Evolutionary conservation across 371 early-diverging fungal genomes (phyloP).

Genomic region (Rhizopus delemar): DNA sequence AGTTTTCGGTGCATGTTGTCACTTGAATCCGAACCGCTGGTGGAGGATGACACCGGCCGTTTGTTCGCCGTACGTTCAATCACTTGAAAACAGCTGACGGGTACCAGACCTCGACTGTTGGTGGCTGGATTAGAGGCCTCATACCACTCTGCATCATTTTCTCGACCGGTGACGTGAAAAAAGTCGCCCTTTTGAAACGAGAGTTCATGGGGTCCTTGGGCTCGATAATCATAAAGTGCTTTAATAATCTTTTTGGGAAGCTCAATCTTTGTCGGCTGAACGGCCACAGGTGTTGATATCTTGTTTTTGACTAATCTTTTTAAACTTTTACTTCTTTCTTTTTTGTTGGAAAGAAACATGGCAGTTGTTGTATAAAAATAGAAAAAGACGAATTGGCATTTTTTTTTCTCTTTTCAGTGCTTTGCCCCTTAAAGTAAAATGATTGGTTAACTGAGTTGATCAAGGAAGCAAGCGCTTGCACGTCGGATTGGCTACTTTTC

Average conservation of each 20-base stretch:
- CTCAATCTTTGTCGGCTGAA: constrained; percentile 22
- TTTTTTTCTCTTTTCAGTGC: constrained; percentile 3
- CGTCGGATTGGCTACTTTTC: too few relatives aligned
- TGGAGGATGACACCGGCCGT: constrained; percentile 24
- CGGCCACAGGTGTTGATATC: constrained; percentile 45
- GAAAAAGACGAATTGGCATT: constrained; percentile 2
- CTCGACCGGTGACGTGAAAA: constrained; percentile 85
- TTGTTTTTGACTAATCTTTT: constrained; percentile 42
- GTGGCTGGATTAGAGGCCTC: constrained; percentile 84
- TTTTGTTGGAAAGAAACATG: constrained; percentile 41
- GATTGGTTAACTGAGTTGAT: too few relatives aligned
- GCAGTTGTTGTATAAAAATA: constrained; percentile 1
- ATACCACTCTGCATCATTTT: constrained; percentile 75
- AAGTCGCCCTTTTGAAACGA: constrained; percentile 86
- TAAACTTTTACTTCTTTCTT: constrained; percentile 42
- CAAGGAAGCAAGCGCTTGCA: too few relatives aligned
- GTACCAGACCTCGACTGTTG: constrained; percentile 79
- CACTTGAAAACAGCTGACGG: constrained; percentile 78
- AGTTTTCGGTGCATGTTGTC: constrained; percentile 47
- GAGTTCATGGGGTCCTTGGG: constrained; percentile 68
- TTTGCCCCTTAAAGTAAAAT: neutral
- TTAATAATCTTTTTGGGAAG: constrained; percentile 84
- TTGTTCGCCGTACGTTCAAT: constrained; percentile 55
- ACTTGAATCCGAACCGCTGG: constrained; percentile 11
- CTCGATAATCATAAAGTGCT: constrained; percentile 73